Conservation (phyloP, 179 eudicot genomes). For the Vitellaria paradoxa region DNA sequence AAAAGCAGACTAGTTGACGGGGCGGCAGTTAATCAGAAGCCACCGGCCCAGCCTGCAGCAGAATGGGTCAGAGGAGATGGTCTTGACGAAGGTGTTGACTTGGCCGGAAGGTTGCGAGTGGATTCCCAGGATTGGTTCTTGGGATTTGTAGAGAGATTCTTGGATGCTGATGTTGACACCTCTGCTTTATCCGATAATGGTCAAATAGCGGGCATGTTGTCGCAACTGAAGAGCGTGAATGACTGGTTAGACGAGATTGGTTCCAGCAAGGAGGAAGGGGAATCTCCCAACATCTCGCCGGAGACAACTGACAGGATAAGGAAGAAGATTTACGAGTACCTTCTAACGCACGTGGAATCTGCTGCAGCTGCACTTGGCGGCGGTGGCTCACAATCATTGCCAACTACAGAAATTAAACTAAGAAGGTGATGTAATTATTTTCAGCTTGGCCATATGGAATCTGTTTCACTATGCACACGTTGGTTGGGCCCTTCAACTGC, state of each 20-base stretch:
- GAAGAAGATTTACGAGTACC: constrained; percentile 91
- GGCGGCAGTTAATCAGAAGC: constrained; percentile 29
- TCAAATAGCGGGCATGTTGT: constrained; percentile 70
- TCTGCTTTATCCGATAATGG: constrained; percentile 67
- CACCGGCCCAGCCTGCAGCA: constrained; percentile 22
- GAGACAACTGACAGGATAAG: constrained; percentile 76
- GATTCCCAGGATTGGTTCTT: constrained; percentile 57
- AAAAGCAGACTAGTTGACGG: constrained; percentile 31
- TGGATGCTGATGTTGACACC: constrained; percentile 45
- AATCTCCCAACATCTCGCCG: constrained; percentile 25
- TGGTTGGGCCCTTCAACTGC: constrained; percentile 11
- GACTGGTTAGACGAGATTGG: constrained; percentile 64
- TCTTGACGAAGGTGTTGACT: constrained; percentile 41
- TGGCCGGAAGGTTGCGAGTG: constrained; percentile 34
- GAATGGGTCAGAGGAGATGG: constrained; percentile 53
- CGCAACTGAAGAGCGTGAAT: constrained; percentile 59
- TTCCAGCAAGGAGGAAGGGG: constrained; percentile 44
- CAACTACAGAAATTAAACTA: constrained; percentile 43
- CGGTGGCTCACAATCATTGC: constrained; percentile 32
- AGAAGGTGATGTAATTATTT: constrained; percentile 36
- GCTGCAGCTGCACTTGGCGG: constrained; percentile 86
- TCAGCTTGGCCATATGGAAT: neutral
- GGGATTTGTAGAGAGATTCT: constrained; percentile 46
- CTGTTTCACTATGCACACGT: no score
- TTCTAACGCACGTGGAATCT: constrained; percentile 90